These are phyloP conservation scores for Leccinum solheimii DNA, from an alignment of 1,284 basidiomycete species.

Conservation along the genomic window DNA sequence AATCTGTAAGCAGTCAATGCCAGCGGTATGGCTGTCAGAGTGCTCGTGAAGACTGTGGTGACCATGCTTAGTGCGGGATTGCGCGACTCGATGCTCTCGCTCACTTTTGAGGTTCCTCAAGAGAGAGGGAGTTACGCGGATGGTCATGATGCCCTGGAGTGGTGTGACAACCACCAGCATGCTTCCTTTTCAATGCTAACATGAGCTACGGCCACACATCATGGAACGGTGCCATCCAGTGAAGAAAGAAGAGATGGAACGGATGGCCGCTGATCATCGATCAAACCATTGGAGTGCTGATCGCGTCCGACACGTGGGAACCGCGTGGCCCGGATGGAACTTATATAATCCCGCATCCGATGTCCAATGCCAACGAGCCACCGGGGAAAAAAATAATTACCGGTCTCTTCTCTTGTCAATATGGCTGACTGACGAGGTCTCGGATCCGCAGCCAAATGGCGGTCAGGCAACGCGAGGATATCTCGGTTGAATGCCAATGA, in stretches of 20 bases:
- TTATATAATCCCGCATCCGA: background rate
- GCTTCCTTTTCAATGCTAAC: slow-evolving; percentile 2
- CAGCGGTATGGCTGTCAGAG: slow-evolving; percentile 10
- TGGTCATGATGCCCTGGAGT: background rate
- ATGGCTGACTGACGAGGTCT: background rate
- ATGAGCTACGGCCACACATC: slow-evolving; percentile 1
- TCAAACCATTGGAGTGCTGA: background rate
- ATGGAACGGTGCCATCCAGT: slow-evolving; percentile 19
- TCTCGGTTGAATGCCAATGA: slow-evolving; percentile 4
- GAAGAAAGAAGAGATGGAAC: background rate
- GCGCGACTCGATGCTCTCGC: background rate
- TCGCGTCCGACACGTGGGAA: background rate
- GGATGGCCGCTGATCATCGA: background rate
- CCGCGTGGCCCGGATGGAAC: slow-evolving; percentile 3
- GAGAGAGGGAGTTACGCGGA: background rate
- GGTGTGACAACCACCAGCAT: background rate
- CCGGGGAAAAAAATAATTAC: background rate
- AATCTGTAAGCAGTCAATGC: slow-evolving; percentile 12
- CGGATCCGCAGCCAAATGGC: slow-evolving; percentile 4
- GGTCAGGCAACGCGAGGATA: background rate
- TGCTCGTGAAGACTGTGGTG: slow-evolving; percentile 18
- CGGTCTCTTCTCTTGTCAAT: background rate
- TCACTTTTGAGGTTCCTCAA: slow-evolving; percentile 19
- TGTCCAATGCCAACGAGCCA: background rate
- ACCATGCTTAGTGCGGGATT: background rate